phyloP scores from a whole-genome alignment of 306 rosid genomes.

The Cicer arietinum region DNA sequence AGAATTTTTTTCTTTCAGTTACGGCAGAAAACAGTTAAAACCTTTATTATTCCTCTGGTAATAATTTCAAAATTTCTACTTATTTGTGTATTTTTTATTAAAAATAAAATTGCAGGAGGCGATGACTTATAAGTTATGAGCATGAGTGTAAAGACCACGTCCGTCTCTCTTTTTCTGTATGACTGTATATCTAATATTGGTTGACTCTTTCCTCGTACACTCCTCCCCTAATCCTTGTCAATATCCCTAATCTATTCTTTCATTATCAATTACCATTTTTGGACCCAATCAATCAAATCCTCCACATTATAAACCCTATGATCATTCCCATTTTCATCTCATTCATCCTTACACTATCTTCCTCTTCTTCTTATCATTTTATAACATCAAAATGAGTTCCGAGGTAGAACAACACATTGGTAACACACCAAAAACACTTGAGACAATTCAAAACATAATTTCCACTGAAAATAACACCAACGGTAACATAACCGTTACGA shows the following conservation, averaged over 20 bases:
- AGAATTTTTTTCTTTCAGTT: too few relatives aligned
- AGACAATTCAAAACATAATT: background rate
- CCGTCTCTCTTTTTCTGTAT: background rate
- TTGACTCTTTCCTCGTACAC: slow-evolving; percentile 44
- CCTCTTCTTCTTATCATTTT: background rate
- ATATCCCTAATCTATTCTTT: background rate
- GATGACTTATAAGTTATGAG: too few relatives aligned
- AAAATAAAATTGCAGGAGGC: too few relatives aligned
- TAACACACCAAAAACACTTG: slow-evolving; percentile 8
- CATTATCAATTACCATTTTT: background rate
- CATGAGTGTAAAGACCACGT: background rate
- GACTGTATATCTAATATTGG: background rate
- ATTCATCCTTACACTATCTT: background rate
- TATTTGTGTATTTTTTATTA: too few relatives aligned
- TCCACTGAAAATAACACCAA: slow-evolving; percentile 14
- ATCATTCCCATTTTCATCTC: background rate
- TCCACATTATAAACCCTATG: slow-evolving; percentile 19
- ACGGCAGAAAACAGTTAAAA: too few relatives aligned
- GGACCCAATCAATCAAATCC: slow-evolving; percentile 24
- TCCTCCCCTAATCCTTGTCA: slow-evolving; percentile 33
- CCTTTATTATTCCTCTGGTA: too few relatives aligned
- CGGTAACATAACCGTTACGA: slow-evolving; percentile 25
- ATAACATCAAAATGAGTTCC: slow-evolving; percentile 30
- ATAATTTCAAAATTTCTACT: background rate
- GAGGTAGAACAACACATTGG: slow-evolving; percentile 6